Percentiles rank a stretch among this genome's conserved stretches.
Evolutionary conservation across 306 rosid species (phyloP).

Genomic region (Dryas octopetala): DNA sequence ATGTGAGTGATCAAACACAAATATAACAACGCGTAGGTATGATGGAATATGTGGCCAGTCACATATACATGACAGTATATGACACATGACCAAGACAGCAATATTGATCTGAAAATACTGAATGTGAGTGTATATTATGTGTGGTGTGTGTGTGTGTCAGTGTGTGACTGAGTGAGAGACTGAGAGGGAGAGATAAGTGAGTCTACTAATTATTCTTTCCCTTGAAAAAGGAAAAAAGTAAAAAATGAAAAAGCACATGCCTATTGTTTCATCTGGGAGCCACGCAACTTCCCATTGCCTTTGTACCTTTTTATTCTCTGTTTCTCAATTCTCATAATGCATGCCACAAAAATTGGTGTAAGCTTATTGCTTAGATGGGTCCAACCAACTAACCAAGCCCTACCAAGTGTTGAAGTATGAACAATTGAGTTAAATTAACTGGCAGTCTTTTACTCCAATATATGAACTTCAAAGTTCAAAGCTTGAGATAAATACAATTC

Average conservation of each 20-base stretch:
- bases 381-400: neutral
- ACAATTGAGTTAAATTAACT: neutral
- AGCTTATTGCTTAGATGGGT: neutral
- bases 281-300: slow-evolving; percentile 14
- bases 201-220: slow-evolving; percentile 8
- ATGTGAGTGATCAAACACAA: neutral
- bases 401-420: neutral
- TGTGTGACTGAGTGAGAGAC: slow-evolving; percentile 4
- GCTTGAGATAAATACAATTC: too few relatives aligned
- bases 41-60: slow-evolving; percentile 16
- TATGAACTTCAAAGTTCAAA: too few relatives aligned
- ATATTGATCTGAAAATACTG: neutral
- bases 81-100: slow-evolving; percentile 25
- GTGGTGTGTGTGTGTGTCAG: neutral
- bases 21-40: slow-evolving; percentile 7
- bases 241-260: slow-evolving; percentile 13
- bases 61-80: slow-evolving; percentile 11
- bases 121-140: slow-evolving; percentile 4
- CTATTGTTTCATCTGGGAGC: slow-evolving; percentile 11
- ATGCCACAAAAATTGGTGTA: neutral
- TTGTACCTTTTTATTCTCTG: neutral
- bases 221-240: neutral
- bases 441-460: neutral
- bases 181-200: neutral
- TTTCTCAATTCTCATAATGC: neutral